Evolutionary conservation across 768 basidiomycete species (phyloP).

Genomic region (Boletus sensibilis): DNA sequence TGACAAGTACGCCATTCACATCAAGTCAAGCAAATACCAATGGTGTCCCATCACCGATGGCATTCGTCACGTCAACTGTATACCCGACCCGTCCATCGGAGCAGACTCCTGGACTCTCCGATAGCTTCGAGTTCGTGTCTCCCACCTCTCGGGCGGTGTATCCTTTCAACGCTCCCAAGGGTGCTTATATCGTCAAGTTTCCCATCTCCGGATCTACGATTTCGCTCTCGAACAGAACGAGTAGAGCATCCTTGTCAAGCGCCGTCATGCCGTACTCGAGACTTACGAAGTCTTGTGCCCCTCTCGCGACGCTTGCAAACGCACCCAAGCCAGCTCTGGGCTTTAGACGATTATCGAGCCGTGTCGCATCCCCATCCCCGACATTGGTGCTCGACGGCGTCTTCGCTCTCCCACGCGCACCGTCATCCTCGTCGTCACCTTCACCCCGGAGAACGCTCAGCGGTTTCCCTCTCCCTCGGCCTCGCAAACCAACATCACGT

Average conservation of each 20-base stretch:
- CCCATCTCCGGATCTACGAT: neutral
- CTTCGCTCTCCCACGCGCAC: slow-evolving; percentile 14
- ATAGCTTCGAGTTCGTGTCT: neutral
- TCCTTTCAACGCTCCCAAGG: slow-evolving; percentile 1
- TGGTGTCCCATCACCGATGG: neutral
- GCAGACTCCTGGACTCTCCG: neutral
- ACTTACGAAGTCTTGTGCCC: neutral
- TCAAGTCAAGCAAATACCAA: neutral
- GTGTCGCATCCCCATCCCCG: slow-evolving; percentile 11
- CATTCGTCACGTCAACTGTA: neutral
- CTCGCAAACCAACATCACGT: neutral
- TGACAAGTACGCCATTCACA: slow-evolving; percentile 19
- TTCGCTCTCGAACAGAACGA: neutral
- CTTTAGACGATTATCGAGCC: neutral
- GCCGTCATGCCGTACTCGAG: neutral
- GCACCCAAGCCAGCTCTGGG: neutral
- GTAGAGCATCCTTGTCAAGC: neutral
- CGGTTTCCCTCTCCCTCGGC: neutral
- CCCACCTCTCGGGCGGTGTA: slow-evolving; percentile 6
- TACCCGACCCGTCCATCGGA: neutral
- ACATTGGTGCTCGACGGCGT: slow-evolving; percentile 22
- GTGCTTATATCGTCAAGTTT: slow-evolving; percentile 18
- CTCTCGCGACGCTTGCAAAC: neutral
- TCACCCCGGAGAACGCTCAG: neutral
- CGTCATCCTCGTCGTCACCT: neutral